phyloP scores from a whole-genome alignment of 306 rosid genomes.

The Dryas drummondii region DNA sequence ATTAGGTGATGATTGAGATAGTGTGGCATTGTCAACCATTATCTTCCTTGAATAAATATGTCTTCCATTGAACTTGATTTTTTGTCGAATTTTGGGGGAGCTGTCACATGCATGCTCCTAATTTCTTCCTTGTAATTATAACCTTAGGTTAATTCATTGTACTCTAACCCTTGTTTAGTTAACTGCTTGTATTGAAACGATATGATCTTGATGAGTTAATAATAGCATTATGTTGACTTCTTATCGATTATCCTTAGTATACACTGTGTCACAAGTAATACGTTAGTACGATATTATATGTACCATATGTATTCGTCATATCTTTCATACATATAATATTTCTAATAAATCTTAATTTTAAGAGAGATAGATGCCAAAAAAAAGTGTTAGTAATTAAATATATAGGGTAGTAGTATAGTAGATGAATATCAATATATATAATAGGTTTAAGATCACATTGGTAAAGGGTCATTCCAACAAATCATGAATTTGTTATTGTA shows the following conservation, averaged over 20 bases:
- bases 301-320: too few relatives aligned
- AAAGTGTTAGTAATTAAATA: too few relatives aligned
- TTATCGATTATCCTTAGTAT: neutral
- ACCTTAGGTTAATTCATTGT: slow-evolving; percentile 11
- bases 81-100: slow-evolving; percentile 26
- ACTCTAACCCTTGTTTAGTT: slow-evolving; percentile 19
- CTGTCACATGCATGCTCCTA: slow-evolving; percentile 15
- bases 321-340: too few relatives aligned
- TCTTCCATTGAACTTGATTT: slow-evolving; percentile 9
- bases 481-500: slow-evolving; percentile 23
- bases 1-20: slow-evolving; percentile 8
- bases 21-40: slow-evolving; percentile 25
- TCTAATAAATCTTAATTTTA: too few relatives aligned
- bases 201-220: slow-evolving; percentile 20
- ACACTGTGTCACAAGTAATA: too few relatives aligned
- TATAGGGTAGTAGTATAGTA: too few relatives aligned
- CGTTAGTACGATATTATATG: too few relatives aligned
- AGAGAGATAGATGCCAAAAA: too few relatives aligned
- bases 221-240: slow-evolving; percentile 32
- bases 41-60: neutral
- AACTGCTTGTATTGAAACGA: slow-evolving; percentile 27
- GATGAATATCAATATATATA: too few relatives aligned
- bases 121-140: slow-evolving; percentile 24
- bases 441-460: neutral
- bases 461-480: slow-evolving; percentile 19